Percentiles rank a stretch among this genome's conserved stretches.
Evolutionary conservation across 1,139 yeast genomes (phyloP).

Genomic region (Lodderomyces parapsilosis): DNA sequence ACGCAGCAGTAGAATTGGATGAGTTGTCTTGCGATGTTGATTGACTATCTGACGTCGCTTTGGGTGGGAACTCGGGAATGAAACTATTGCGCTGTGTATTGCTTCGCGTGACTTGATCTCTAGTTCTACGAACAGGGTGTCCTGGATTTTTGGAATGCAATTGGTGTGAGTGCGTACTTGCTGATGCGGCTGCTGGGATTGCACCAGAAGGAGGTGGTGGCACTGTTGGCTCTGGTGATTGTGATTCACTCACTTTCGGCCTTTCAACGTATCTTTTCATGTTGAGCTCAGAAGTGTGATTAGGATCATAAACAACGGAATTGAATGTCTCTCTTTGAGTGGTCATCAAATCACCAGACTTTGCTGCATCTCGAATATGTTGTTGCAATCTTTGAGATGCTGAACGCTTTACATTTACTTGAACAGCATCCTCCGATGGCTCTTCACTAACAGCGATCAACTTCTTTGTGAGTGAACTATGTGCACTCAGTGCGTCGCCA

Average conservation of each 20-base stretch:
- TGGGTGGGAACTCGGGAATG: slow-evolving; percentile 12
- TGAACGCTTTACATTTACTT: slow-evolving; percentile 21
- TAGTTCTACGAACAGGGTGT: slow-evolving; percentile 16
- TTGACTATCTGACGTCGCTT: slow-evolving; percentile 5
- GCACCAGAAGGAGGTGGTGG: slow-evolving; percentile 6
- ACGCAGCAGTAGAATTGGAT: neutral
- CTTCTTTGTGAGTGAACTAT: slow-evolving; percentile 15
- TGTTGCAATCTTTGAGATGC: slow-evolving; percentile 44
- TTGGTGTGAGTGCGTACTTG: slow-evolving; percentile 4
- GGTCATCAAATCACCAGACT: slow-evolving; percentile 37
- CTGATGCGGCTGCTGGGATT: neutral
- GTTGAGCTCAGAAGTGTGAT: slow-evolving; percentile 30
- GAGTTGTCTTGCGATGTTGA: neutral
- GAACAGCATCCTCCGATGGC: slow-evolving; percentile 16
- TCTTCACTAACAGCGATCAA: slow-evolving; percentile 28
- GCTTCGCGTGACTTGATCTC: slow-evolving; percentile 33
- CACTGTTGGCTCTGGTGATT: neutral
- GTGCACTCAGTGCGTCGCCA: neutral
- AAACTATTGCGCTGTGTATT: slow-evolving; percentile 35
- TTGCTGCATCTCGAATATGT: slow-evolving; percentile 41
- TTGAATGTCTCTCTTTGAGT: slow-evolving; percentile 38
- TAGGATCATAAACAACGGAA: slow-evolving; percentile 44
- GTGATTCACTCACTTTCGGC: slow-evolving; percentile 3
- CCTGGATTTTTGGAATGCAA: slow-evolving; percentile 2
- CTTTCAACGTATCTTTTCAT: slow-evolving; percentile 22